These are phyloP conservation scores for Vaccinium myrtillus DNA, from an alignment of 148 eudicot genomes.

Conservation along the genomic window DNA sequence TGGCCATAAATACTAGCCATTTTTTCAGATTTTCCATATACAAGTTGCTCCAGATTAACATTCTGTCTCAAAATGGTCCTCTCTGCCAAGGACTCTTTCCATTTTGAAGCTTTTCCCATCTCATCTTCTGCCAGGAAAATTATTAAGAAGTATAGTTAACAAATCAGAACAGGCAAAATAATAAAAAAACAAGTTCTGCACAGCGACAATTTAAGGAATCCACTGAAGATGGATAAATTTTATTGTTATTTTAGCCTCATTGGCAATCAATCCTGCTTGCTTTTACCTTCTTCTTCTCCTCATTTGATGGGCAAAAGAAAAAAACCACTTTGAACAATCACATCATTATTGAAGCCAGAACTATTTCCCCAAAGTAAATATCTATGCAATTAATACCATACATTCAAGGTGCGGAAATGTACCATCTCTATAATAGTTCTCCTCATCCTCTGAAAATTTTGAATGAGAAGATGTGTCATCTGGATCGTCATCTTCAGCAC, in stretches of 20 bases:
- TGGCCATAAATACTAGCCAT: constrained; percentile 25
- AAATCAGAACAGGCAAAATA: neutral
- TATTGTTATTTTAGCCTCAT: neutral
- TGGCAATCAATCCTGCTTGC: constrained; percentile 10
- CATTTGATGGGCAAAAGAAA: neutral
- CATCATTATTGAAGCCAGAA: neutral
- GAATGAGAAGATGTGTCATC: constrained; percentile 33
- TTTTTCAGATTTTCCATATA: constrained; percentile 57
- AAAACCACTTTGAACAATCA: neutral
- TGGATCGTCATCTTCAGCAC: constrained; percentile 37
- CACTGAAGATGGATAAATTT: neutral
- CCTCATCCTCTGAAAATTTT: constrained; percentile 41
- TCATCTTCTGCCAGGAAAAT: constrained; percentile 37
- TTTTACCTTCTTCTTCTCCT: neutral
- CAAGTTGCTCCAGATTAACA: constrained; percentile 77
- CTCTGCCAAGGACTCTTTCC: constrained; percentile 77
- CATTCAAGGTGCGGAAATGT: constrained; percentile 2
- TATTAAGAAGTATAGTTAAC: constrained; percentile 2
- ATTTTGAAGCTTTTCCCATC: constrained; percentile 75
- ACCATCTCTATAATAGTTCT: constrained; percentile 43
- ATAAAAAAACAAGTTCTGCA: neutral
- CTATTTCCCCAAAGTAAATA: neutral
- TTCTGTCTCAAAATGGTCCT: constrained; percentile 50
- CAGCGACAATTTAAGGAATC: neutral
- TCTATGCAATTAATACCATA: neutral